Conservation (phyloP, 2,329 filamentous ascomycete genomes). For the Nothophaeocryptopus gaeumannii region DNA sequence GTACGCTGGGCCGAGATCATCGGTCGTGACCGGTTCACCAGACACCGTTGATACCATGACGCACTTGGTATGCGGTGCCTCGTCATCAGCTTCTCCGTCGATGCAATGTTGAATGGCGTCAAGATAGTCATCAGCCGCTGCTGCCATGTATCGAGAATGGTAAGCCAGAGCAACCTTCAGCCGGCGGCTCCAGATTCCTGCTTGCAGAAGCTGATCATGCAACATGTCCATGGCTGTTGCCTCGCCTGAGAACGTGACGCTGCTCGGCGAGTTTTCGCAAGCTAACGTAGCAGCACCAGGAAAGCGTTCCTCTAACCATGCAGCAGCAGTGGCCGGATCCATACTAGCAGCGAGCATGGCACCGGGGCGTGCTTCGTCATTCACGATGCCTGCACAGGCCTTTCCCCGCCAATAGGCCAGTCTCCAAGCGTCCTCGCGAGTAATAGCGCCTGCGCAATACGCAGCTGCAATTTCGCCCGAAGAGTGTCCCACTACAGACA, state of each 20-base stretch:
- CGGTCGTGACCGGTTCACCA: background rate
- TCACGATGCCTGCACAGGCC: background rate
- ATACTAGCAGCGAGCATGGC: background rate
- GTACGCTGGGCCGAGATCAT: background rate
- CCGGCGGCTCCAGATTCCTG: background rate
- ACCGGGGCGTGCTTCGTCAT: no score
- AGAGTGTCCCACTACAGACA: slow-evolving; percentile 31
- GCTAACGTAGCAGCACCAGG: background rate
- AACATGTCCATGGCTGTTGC: background rate
- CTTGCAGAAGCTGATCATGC: background rate
- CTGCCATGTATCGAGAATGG: background rate
- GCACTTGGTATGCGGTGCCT: background rate
- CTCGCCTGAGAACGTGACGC: slow-evolving; percentile 3
- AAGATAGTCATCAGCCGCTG: background rate
- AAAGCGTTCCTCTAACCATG: background rate
- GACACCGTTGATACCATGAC: background rate
- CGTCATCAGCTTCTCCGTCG: background rate
- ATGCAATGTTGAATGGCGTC: background rate
- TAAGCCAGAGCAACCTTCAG: background rate
- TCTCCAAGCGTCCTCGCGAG: background rate
- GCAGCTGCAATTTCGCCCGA: slow-evolving; percentile 35
- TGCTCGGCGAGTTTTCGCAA: slow-evolving; percentile 3
- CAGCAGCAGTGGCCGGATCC: background rate
- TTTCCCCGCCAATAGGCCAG: background rate
- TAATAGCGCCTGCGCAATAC: background rate